These are phyloP conservation scores for Pichia manshurica DNA, from an alignment of 805 yeast genomes.

Conservation along the genomic window DNA sequence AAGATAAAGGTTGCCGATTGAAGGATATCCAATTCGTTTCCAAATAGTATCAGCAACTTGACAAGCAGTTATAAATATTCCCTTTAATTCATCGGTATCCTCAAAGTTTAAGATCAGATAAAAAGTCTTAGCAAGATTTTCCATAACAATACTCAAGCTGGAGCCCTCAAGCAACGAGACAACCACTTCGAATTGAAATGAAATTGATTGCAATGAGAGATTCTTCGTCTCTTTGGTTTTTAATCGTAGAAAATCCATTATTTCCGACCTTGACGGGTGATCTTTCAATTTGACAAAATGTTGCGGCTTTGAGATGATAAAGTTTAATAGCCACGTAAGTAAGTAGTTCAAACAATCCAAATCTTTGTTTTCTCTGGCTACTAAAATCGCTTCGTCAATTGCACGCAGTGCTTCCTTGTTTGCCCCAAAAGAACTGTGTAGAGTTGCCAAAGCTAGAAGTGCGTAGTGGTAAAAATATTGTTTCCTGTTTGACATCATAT, in stretches of 20 bases:
- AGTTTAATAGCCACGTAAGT: constrained; percentile 68
- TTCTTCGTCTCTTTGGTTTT: constrained; percentile 47
- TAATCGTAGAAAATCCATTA: constrained; percentile 53
- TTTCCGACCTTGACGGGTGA: constrained; percentile 51
- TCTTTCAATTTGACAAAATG: constrained; percentile 33
- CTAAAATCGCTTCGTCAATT: constrained; percentile 79
- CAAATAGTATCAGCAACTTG: constrained; percentile 43
- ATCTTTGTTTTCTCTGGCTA: constrained; percentile 83
- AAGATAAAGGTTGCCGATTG: constrained; percentile 42
- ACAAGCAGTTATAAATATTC: constrained; percentile 28
- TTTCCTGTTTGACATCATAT: constrained; percentile 62
- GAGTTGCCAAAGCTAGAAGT: constrained; percentile 60
- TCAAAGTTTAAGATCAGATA: constrained; percentile 42
- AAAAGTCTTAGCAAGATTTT: constrained; percentile 51
- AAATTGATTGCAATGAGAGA: constrained; percentile 47
- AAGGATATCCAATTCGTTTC: constrained; percentile 46
- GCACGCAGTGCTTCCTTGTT: constrained; percentile 67
- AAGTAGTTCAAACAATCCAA: constrained; percentile 64
- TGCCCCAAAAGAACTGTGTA: constrained; percentile 65
- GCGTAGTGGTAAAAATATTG: constrained; percentile 72
- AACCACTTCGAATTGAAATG: constrained; percentile 60
- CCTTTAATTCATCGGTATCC: constrained; percentile 9
- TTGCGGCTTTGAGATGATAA: constrained; percentile 62
- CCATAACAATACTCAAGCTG: constrained; percentile 40
- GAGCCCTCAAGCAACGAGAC: constrained; percentile 50